Conservation (phyloP, 305 asterid genomes). For the Fraxinus angustifolia region DNA sequence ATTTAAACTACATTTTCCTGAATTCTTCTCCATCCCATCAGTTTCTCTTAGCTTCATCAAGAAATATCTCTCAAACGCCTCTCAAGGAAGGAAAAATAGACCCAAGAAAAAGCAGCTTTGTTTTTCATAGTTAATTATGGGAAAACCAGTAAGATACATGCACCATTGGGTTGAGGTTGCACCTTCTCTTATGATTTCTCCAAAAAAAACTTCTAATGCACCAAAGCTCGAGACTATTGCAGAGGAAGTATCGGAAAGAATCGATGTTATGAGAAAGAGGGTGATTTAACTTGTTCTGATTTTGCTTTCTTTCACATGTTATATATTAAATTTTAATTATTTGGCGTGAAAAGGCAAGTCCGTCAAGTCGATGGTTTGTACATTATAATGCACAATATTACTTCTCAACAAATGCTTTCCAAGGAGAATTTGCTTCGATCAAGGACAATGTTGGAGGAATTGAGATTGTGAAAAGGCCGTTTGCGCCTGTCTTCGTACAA, state of each 20-base stretch:
- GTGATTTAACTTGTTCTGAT: slow-evolving; percentile 21
- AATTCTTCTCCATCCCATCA: background rate
- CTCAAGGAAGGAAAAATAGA: background rate
- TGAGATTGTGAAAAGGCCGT: background rate
- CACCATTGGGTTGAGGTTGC: slow-evolving; percentile 42
- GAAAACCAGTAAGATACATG: slow-evolving; percentile 28
- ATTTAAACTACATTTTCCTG: slow-evolving; percentile 1
- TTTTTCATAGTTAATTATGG: slow-evolving; percentile 5
- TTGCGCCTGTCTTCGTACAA: background rate
- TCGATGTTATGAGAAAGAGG: slow-evolving; percentile 10
- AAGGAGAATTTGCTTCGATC: background rate
- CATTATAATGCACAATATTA: background rate
- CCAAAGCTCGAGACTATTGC: slow-evolving; percentile 38
- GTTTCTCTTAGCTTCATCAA: background rate
- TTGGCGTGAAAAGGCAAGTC: slow-evolving; percentile 7
- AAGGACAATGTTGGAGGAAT: background rate
- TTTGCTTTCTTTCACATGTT: slow-evolving; percentile 27
- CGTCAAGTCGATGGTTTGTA: background rate
- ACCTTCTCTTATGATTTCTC: slow-evolving; percentile 35
- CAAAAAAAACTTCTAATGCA: slow-evolving; percentile 33
- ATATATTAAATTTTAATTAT: slow-evolving; percentile 20
- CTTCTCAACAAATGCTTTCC: background rate
- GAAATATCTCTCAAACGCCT: background rate
- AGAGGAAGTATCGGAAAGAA: slow-evolving; percentile 30
- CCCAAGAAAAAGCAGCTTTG: background rate